A percentile compares a stretch with the other conserved stretches of the same genome.
Evolutionary conservation across 1,284 basidiomycete species (phyloP).

Genomic region (Hymenochaete sp.): DNA sequence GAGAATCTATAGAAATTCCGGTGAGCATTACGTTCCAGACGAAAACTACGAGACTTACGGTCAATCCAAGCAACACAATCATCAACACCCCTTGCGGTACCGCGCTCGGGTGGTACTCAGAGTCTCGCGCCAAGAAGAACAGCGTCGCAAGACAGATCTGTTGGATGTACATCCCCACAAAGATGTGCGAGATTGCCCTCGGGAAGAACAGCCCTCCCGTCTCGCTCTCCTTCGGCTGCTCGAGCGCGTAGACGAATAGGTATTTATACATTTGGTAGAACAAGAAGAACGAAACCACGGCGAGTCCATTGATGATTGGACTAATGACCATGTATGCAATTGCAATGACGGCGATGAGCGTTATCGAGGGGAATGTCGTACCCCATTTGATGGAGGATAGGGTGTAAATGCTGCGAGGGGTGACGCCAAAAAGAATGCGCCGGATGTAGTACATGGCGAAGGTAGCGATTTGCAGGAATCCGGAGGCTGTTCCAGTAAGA

Average conservation of each 20-base stretch:
- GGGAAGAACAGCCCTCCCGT: conserved; percentile 96
- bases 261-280: conserved; percentile 89
- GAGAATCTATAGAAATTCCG: conserved; percentile 38
- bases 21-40: conserved; percentile 10
- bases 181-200: conserved; percentile 86
- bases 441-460: conserved; percentile 82
- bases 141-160: conserved; percentile 76
- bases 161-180: conserved; percentile 87
- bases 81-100: conserved; percentile 73
- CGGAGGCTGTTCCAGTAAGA: conserved; percentile 66
- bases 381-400: conserved; percentile 72
- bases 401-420: conserved; percentile 77
- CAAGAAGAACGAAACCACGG: conserved; percentile 72
- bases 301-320: conserved; percentile 90
- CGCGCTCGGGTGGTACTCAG: conserved; percentile 43
- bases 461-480: conserved; percentile 73
- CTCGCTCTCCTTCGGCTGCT: conserved; percentile 66
- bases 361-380: conserved; percentile 71
- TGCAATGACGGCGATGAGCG: conserved; percentile 70
- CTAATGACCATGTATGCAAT: conserved; percentile 85
- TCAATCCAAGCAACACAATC: conserved; percentile 75
- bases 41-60: conserved; percentile 40
- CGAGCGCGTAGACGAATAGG: conserved; percentile 74
- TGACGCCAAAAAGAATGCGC: conserved; percentile 76
- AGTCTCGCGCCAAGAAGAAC: conserved; percentile 76